Percentiles rank a stretch among this genome's conserved stretches.
Conservation (phyloP, 176 grass and related monocot genomes). For the Cymbopogon citratus region DNA sequence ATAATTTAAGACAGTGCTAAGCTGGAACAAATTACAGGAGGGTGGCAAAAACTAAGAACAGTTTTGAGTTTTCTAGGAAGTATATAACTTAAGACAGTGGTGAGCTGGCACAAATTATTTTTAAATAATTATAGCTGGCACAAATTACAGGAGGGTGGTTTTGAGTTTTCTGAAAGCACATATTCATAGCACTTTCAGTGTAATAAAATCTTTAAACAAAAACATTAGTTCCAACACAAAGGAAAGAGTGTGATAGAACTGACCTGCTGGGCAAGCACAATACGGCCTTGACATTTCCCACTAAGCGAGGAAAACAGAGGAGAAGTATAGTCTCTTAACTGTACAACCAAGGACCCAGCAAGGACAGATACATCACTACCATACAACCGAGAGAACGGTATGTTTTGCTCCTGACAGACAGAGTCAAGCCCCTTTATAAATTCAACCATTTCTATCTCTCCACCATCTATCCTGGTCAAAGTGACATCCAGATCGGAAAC, state of each 20-base stretch:
- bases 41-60: background rate
- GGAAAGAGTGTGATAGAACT: slow-evolving; percentile 15
- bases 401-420: slow-evolving; percentile 70
- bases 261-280: slow-evolving; percentile 98
- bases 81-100: background rate
- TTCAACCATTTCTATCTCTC: slow-evolving; percentile 81
- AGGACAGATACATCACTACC: slow-evolving; percentile 84
- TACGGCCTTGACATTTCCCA: slow-evolving; percentile 80
- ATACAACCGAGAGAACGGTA: slow-evolving; percentile 92
- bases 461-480: slow-evolving; percentile 77
- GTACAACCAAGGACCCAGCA: slow-evolving; percentile 73
- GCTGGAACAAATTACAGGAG: background rate
- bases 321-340: slow-evolving; percentile 93
- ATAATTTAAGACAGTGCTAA: background rate
- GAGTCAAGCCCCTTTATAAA: slow-evolving; percentile 83
- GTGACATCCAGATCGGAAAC: slow-evolving; percentile 85
- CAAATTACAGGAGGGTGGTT: background rate
- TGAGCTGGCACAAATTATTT: background rate
- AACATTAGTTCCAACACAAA: background rate
- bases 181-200: background rate
- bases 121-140: too few species aligned
- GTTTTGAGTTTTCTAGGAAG: background rate
- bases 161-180: background rate
- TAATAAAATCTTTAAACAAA: background rate
- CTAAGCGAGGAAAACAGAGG: slow-evolving; percentile 68